These are phyloP conservation scores for Grigorovia transvaalensis DNA, from an alignment of 805 yeast species.

Conservation along the genomic window DNA sequence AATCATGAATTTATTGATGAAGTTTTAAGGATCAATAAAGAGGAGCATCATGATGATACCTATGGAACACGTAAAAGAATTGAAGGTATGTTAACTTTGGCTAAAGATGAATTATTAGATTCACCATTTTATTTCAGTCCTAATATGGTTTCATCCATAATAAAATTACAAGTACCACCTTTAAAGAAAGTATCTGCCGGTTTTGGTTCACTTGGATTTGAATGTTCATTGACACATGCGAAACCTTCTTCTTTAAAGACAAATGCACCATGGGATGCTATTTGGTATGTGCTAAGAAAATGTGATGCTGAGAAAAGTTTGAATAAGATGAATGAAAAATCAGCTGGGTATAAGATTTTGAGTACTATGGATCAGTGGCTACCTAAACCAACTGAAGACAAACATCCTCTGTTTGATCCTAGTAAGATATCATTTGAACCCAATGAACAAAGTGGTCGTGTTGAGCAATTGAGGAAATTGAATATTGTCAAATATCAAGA, in stretches of 20 bases:
- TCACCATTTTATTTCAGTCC: slow-evolving; percentile 79
- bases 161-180: slow-evolving; percentile 80
- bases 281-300: slow-evolving; percentile 62
- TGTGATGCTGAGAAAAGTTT: slow-evolving; percentile 38
- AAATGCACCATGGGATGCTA: slow-evolving; percentile 71
- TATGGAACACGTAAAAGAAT: slow-evolving; percentile 80
- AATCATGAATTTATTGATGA: slow-evolving; percentile 53
- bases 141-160: slow-evolving; percentile 58
- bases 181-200: slow-evolving; percentile 65
- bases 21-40: slow-evolving; percentile 45
- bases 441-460: slow-evolving; percentile 44
- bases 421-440: slow-evolving; percentile 42
- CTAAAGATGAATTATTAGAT: slow-evolving; percentile 52
- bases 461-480: slow-evolving; percentile 56
- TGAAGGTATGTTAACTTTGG: slow-evolving; percentile 86
- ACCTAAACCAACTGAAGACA: slow-evolving; percentile 4
- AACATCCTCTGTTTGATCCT: slow-evolving; percentile 19
- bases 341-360: slow-evolving; percentile 51
- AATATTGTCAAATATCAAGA: slow-evolving; percentile 83
- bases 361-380: slow-evolving; percentile 27
- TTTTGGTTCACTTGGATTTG: slow-evolving; percentile 70
- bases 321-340: slow-evolving; percentile 36
- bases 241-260: slow-evolving; percentile 80
- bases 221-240: slow-evolving; percentile 83
- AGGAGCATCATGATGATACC: slow-evolving; percentile 34